Conservation (phyloP, 768 basidiomycete genomes). For the Russula ochroleuca region DNA sequence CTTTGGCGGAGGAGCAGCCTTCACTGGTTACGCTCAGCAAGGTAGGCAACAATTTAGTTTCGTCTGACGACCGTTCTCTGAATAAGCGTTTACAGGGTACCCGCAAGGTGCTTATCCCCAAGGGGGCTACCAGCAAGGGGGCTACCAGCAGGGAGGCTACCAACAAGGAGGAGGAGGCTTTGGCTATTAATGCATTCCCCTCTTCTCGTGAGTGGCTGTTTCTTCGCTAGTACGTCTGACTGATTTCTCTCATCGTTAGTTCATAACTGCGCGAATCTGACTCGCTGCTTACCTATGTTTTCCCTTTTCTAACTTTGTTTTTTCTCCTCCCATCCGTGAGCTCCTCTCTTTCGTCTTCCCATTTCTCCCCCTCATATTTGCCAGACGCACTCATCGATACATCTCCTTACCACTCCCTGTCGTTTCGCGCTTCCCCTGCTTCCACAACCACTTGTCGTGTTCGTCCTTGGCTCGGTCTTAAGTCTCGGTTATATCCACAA, state of each 20-base stretch:
- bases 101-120: conserved; percentile 4
- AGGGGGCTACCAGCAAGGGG: conserved; percentile 6
- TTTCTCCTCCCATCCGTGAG: conserved; percentile 12
- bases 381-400: conserved; percentile 37
- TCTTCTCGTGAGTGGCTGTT: background rate
- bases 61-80: background rate
- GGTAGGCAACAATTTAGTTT: background rate
- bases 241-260: background rate
- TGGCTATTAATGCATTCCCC: conserved; percentile 24
- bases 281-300: conserved; percentile 16
- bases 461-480: conserved; percentile 38
- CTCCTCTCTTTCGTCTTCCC: background rate
- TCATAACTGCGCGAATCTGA: conserved; percentile 9
- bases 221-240: too few species aligned
- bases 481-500: conserved; percentile 40
- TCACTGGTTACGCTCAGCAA: conserved; percentile 11
- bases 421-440: conserved; percentile 29
- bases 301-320: conserved; percentile 21
- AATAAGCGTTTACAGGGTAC: background rate
- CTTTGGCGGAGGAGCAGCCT: conserved; percentile 23
- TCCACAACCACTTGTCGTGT: conserved; percentile 40
- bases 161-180: conserved; percentile 5
- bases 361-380: conserved; percentile 20
- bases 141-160: conserved; percentile 26
- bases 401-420: conserved; percentile 38